These are phyloP conservation scores for Furcasterigmium furcatum DNA, from an alignment of 2,329 filamentous ascomycete species.

Conservation along the genomic window DNA sequence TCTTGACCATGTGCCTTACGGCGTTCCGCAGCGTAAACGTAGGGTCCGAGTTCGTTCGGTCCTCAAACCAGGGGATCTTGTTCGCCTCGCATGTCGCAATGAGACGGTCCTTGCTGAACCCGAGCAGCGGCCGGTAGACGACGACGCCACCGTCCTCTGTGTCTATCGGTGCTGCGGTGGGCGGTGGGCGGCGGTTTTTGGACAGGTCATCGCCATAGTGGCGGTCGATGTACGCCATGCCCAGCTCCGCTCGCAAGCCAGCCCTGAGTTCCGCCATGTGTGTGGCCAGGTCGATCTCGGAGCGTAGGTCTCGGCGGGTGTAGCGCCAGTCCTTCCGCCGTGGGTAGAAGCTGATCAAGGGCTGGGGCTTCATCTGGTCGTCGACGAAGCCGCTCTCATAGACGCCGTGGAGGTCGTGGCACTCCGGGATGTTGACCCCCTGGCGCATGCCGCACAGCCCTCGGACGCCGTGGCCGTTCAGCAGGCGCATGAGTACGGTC, in stretches of 20 bases:
- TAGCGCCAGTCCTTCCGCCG: slow-evolving; percentile 16
- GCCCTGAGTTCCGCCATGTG: slow-evolving; percentile 12
- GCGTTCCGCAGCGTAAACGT: slow-evolving; percentile 80
- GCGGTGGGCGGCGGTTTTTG: slow-evolving; percentile 6
- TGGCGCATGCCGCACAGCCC: slow-evolving; percentile 69
- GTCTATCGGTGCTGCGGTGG: slow-evolving; percentile 18
- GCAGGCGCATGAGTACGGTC: slow-evolving; percentile 77
- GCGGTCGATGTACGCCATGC: slow-evolving; percentile 12
- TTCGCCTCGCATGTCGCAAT: slow-evolving; percentile 70
- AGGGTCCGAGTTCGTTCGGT: slow-evolving; percentile 75
- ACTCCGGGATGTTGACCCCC: slow-evolving; percentile 76
- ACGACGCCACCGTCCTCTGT: slow-evolving; percentile 65
- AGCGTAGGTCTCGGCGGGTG: slow-evolving; percentile 12
- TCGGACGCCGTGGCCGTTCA: slow-evolving; percentile 62
- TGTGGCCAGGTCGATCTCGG: slow-evolving; percentile 21
- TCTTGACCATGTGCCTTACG: slow-evolving; percentile 62
- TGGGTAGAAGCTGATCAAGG: slow-evolving; percentile 35
- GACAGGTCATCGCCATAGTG: slow-evolving; percentile 16
- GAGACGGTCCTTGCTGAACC: slow-evolving; percentile 70
- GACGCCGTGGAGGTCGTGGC: slow-evolving; percentile 68
- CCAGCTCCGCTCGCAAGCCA: slow-evolving; percentile 9
- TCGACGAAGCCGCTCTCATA: slow-evolving; percentile 61
- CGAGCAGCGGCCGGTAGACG: slow-evolving; percentile 67
- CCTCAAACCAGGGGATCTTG: slow-evolving; percentile 74
- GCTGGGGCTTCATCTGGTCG: slow-evolving; percentile 32